phyloP scores from a whole-genome alignment of 495 filamentous ascomycete species.

The Glonium stellatum region DNA sequence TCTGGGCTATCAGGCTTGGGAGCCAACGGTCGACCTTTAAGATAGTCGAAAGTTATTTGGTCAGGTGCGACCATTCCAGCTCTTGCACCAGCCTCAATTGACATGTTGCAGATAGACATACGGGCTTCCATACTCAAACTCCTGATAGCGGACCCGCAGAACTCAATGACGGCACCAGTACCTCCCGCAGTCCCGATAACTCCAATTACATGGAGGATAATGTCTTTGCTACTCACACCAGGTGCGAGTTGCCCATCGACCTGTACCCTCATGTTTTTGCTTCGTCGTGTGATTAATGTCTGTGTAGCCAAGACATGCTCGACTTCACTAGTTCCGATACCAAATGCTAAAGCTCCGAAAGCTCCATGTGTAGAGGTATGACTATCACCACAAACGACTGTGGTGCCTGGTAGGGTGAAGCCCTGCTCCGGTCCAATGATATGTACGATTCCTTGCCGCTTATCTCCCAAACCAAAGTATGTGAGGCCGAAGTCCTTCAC shows the following conservation, averaged over 20 bases:
- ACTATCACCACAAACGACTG: conserved; percentile 94
- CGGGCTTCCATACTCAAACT: conserved; percentile 90
- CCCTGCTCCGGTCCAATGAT: conserved; percentile 99
- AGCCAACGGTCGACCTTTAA: conserved; percentile 81
- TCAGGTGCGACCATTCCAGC: conserved; percentile 97
- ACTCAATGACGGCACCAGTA: conserved; percentile 92
- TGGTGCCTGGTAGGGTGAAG: conserved; percentile 95
- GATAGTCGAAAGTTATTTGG: conserved; percentile 87
- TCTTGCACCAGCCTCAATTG: conserved; percentile 93
- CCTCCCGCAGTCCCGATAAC: conserved; percentile 93
- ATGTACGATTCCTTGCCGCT: conserved; percentile 96
- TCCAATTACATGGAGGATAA: conserved; percentile 90
- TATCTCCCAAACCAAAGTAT: conserved; percentile 94
- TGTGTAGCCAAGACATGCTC: conserved; percentile 98
- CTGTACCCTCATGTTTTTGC: conserved; percentile 97
- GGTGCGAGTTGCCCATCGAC: conserved; percentile 86
- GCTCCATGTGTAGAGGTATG: conserved; percentile 98
- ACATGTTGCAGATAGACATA: conserved; percentile 99
- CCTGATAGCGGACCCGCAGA: conserved; percentile 87
- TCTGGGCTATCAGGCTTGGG: conserved; percentile 74
- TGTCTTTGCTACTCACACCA: conserved; percentile 93
- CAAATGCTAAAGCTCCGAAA: conserved; percentile 91
- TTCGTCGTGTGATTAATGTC: conserved; percentile 85
- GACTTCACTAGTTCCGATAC: conserved; percentile 96
- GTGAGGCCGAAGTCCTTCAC: conserved; percentile 94